Base-by-base conservation (phyloP, 805 yeast species). In the Candida succiphila region DNA sequence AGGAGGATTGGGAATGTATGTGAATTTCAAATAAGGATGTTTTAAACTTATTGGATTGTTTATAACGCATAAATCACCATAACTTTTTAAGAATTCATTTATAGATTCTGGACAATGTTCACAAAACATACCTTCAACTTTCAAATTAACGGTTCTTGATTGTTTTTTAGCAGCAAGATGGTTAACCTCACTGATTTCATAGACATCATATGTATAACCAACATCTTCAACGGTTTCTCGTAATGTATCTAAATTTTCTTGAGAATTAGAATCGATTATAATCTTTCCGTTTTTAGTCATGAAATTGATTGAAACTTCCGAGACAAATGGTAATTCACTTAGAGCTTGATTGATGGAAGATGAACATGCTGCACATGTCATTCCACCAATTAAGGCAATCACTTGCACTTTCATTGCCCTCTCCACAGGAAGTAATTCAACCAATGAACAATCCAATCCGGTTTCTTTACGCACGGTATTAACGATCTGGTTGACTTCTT, bases 311-410 rank as follows among this genome's bases (percentile, higher is more conserved):
- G 72, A 69, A 23, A 66, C 62, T 14, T 69, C 73, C 15, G 65
- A 52, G 3, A 81, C 69, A 49, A 70, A 76, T 2, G 71, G 67
- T 26, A 78, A 46, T 4, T 60, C 66, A 23, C 49, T 49, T 18
- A 61, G 72, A 22, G 71, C 65, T 7, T 62, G 54, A 8, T 61
- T 55, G 9, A 83, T 69, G 0, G 88, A 60, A 27, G 64, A 64
- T 1, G 74, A 74, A 52, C 92, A 51, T 0, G 85, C 73, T 7
- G 82, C 75, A 55, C 89, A 82, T 0, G 86, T 74, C 52, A 81
- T 79, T 4, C 88, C 89, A 9, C 79, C 82, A 29, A 82, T 72
- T 0, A 74, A 56, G 1, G 85, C 86, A 9, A 65, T 58, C 7
- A 78, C 69, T 43, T 67, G 68, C 43, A 60, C 69, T 35, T 65